Evolutionary conservation across 2,329 filamentous ascomycete genomes (phyloP).

Genomic region (Sporothrix pallida): DNA sequence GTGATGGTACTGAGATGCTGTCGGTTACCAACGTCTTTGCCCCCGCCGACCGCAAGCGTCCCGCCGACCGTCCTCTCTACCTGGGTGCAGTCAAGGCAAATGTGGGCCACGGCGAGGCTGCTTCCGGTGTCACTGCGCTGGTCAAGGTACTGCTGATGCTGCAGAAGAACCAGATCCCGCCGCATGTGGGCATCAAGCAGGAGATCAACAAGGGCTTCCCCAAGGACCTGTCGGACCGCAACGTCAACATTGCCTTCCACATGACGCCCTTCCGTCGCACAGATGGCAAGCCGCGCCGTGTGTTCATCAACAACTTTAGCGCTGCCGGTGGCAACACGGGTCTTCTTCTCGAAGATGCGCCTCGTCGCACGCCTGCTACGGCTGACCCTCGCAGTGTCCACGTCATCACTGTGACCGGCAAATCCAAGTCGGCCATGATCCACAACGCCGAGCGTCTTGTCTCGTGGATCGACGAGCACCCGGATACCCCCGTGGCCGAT

Average conservation of each 20-base stretch:
- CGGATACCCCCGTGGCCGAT: conserved; percentile 59
- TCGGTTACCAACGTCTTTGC: conserved; percentile 68
- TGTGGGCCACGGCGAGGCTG: conserved; percentile 66
- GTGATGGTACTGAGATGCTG: conserved; percentile 81
- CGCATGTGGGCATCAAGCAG: conserved; percentile 70
- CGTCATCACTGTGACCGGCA: conserved; percentile 64
- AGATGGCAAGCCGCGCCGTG: conserved; percentile 53
- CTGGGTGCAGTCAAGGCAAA: conserved; percentile 70
- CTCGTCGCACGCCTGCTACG: conserved; percentile 44
- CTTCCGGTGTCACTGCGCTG: conserved; percentile 66
- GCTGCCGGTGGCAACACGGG: conserved; percentile 75
- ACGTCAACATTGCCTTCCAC: conserved; percentile 64
- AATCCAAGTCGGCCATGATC: conserved; percentile 61
- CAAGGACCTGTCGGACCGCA: conserved; percentile 60
- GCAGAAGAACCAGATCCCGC: conserved; percentile 66
- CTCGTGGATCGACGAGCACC: conserved; percentile 58
- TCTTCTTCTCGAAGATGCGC: conserved; percentile 67
- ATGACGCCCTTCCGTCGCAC: conserved; percentile 57
- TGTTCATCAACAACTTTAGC: conserved; percentile 72
- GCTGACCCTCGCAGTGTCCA: conserved; percentile 62
- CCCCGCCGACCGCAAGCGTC: conserved; percentile 53
- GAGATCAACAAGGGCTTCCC: conserved; percentile 66
- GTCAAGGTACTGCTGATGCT: conserved; percentile 71
- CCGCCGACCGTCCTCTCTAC: conserved; percentile 60
- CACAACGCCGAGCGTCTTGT: conserved; percentile 63